phyloP scores from a whole-genome alignment of 305 asterid genomes.

The Euphrasia arctica region DNA sequence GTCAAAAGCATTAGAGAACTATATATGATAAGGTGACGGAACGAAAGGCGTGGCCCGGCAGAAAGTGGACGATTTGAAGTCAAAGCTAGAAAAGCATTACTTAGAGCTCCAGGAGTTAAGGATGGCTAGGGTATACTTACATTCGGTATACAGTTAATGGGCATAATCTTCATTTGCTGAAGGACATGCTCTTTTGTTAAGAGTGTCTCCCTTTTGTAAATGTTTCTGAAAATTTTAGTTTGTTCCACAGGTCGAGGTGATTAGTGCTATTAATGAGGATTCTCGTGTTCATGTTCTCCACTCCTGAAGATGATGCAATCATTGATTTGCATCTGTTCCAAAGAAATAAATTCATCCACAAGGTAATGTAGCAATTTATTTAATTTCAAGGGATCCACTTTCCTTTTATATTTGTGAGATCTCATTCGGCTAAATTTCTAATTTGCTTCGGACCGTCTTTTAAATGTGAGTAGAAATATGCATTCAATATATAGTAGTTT shows the following conservation, averaged over 20 bases:
- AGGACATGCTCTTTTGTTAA: too few species aligned
- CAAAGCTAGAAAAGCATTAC: too few species aligned
- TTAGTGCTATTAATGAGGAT: constrained; percentile 73
- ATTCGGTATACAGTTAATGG: too few species aligned
- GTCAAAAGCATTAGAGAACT: too few species aligned
- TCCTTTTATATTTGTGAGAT: constrained; percentile 5
- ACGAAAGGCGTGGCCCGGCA: too few species aligned
- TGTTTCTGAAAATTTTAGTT: constrained; percentile 8
- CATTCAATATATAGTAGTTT: neutral
- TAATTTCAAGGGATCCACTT: neutral
- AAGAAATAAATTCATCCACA: constrained; percentile 45
- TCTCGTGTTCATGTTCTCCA: constrained; percentile 45
- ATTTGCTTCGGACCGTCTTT: neutral
- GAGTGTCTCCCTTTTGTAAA: neutral
- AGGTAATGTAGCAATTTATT: constrained; percentile 37
- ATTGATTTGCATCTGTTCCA: constrained; percentile 72
- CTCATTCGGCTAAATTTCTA: constrained; percentile 4
- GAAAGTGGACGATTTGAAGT: too few species aligned
- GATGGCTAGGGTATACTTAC: too few species aligned
- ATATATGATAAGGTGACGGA: too few species aligned
- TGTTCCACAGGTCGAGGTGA: constrained; percentile 61
- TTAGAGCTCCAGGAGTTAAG: too few species aligned
- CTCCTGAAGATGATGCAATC: constrained; percentile 48
- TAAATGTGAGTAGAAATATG: constrained; percentile 8
- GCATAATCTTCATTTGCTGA: too few species aligned